Base-by-base conservation (phyloP, 2,329 filamentous ascomycete species). In the Xylariaceae sp. region DNA sequence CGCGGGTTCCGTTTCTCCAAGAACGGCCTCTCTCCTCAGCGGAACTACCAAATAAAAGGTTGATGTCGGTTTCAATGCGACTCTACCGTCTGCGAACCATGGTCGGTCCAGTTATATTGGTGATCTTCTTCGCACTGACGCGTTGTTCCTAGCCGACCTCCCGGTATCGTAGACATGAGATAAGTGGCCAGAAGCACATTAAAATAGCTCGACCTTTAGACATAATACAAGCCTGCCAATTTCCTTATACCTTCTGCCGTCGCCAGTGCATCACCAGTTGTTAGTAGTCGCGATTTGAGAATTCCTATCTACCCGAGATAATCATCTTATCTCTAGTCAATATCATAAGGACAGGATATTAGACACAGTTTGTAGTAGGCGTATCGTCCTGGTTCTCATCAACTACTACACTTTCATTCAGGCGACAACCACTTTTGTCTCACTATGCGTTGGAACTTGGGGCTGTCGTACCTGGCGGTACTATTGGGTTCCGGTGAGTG, bases 391-490 rank as follows among this genome's bases (percentile, higher is more conserved):
- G 4, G 22, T 27, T 7, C 4, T 27, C 22, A 5, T 27, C 22
- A 27, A 7, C 7, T 27, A 7, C 22, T 27, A 27, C 22, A 27
- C 7, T 27, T 27, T 27, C 7, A 7, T 7, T 27, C 22, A 7
- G 22, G 4, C 7, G 22, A 27, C 22, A 5, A 27, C 7, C 22
- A 7, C 22, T 27, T 27, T 27, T 27, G 22, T 7, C 11, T 39
- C 44, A 62, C 15, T 19, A 64, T 64, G 62, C 61, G 60, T 48
- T 63, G 57, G 56, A 61, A 53, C 38, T 49, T 54, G 22, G 48
- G 60, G 33, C 47, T 62, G 36, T 39, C 52, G 14, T 59, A 52
- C 46, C 43, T 52, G 38, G 53, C 56, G 36, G 53, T 59, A 32
- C 41, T 62, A 32, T 41, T 62, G 39, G 57, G 62, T n/a, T 48